phyloP scores from a whole-genome alignment of 2,329 filamentous ascomycete species.

The Arachnopeziza araneosa region DNA sequence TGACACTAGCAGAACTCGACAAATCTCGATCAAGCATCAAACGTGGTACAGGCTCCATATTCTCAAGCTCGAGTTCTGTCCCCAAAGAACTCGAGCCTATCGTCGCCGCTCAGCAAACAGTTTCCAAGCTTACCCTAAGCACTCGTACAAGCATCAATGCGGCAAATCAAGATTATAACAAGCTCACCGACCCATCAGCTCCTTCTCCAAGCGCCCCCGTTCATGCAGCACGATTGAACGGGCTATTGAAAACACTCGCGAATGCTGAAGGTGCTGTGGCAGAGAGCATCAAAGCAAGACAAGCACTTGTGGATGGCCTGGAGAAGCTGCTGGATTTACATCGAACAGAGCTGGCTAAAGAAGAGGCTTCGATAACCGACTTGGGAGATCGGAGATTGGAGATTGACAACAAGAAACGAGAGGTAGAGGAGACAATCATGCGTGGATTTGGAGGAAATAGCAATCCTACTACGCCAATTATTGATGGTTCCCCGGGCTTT shows the following conservation, averaged over 20 bases:
- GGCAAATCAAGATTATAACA: slow-evolving; percentile 78
- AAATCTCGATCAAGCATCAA: slow-evolving; percentile 49
- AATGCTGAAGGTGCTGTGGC: slow-evolving; percentile 84
- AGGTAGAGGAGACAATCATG: slow-evolving; percentile 90
- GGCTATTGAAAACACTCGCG: slow-evolving; percentile 82
- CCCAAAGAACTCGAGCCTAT: slow-evolving; percentile 74
- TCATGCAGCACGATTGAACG: slow-evolving; percentile 82
- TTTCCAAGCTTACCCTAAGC: slow-evolving; percentile 66
- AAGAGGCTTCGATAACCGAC: slow-evolving; percentile 60
- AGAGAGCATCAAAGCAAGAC: slow-evolving; percentile 81
- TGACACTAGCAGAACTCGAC: slow-evolving; percentile 49
- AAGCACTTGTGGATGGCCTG: slow-evolving; percentile 69
- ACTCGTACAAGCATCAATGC: slow-evolving; percentile 61
- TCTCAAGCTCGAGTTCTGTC: slow-evolving; percentile 51
- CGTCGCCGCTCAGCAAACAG: slow-evolving; percentile 65
- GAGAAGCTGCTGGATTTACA: slow-evolving; percentile 78
- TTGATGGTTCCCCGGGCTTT: slow-evolving; percentile 34
- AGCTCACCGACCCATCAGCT: slow-evolving; percentile 66
- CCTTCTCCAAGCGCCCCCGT: slow-evolving; percentile 77
- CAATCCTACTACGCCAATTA: slow-evolving; percentile 43
- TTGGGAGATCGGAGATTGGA: slow-evolving; percentile 61
- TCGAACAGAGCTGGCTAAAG: slow-evolving; percentile 60
- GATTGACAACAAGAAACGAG: slow-evolving; percentile 76
- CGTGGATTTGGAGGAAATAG: slow-evolving; percentile 64
- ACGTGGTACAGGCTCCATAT: slow-evolving; percentile 63